A percentile compares a stretch with the other conserved stretches of the same genome.
phyloP scores from a whole-genome alignment of 331 rosid genomes.

The Spiraea crenata region DNA sequence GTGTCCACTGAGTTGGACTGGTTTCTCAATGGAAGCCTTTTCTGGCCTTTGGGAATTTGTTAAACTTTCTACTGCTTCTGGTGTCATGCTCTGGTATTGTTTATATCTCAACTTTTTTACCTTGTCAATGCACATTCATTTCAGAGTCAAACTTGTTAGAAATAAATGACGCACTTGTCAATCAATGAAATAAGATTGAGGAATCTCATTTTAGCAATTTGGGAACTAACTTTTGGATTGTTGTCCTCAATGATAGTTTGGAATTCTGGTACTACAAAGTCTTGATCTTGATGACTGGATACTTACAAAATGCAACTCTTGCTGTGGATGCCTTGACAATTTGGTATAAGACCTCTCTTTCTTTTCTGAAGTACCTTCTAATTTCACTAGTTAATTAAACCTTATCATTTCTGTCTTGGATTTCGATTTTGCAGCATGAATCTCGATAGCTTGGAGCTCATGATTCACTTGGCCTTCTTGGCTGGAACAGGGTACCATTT shows the following conservation, averaged over 20 bases:
- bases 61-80: slow-evolving; percentile 31
- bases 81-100: slow-evolving; percentile 29
- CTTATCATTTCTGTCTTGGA: not conserved
- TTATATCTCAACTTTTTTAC: not conserved
- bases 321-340: slow-evolving; percentile 69
- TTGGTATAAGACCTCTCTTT: slow-evolving; percentile 34
- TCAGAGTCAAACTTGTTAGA: too few species aligned
- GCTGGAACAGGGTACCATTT: slow-evolving; percentile 62
- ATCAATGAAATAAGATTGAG: too few species aligned
- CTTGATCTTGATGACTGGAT: slow-evolving; percentile 64
- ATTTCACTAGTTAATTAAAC: not conserved
- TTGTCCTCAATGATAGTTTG: slow-evolving; percentile 33
- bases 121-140: too few species aligned
- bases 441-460: slow-evolving; percentile 77
- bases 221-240: too few species aligned
- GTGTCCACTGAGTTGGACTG: slow-evolving; percentile 32
- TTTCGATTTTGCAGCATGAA: slow-evolving; percentile 56
- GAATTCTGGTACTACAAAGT: slow-evolving; percentile 81
- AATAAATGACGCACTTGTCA: too few species aligned
- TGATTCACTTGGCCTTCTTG: slow-evolving; percentile 74
- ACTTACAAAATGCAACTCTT: slow-evolving; percentile 53
- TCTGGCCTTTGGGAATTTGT: slow-evolving; percentile 22
- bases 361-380: not conserved
- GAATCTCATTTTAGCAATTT: too few species aligned
- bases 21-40: slow-evolving; percentile 29